A percentile compares a stretch with the other conserved stretches of the same genome.
These are phyloP conservation scores for Colletotrichum sidae DNA, from an alignment of 2,329 filamentous ascomycete genomes.

Conservation along the genomic window DNA sequence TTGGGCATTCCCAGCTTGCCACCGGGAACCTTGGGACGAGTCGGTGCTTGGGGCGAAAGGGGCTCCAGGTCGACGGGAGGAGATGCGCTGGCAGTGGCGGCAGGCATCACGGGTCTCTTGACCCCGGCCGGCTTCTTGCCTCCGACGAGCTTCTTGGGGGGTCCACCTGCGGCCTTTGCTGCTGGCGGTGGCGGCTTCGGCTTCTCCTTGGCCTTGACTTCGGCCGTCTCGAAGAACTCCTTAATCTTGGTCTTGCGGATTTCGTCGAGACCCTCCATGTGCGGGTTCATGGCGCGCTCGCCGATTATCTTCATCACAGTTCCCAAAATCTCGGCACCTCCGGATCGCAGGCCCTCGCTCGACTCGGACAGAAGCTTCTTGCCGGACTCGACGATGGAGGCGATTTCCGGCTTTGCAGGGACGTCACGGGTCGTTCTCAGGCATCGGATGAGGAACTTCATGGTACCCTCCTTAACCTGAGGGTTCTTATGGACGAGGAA, in stretches of 20 bases:
- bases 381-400: conserved; percentile 84
- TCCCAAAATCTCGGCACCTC: conserved; percentile 91
- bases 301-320: conserved; percentile 99
- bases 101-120: conserved; percentile 55
- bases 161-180: conserved; percentile 53
- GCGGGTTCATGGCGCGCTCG: conserved; percentile 92
- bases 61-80: conserved; percentile 60
- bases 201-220: conserved; percentile 69
- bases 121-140: conserved; percentile 54
- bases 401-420: conserved; percentile 85
- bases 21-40: conserved; percentile 57
- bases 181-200: conserved; percentile 82
- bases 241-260: conserved; percentile 96
- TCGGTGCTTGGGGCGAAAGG: conserved; percentile 68
- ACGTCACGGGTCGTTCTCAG: conserved; percentile 85
- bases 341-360: conserved; percentile 85
- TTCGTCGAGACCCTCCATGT: conserved; percentile 92
- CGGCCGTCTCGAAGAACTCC: conserved; percentile 80
- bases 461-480: conserved; percentile 94
- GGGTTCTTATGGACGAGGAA: conserved; percentile 95
- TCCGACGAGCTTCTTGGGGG: conserved; percentile 61
- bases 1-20: conserved; percentile 69
- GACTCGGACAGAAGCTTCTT: conserved; percentile 94
- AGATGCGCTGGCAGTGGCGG: conserved; percentile 47
- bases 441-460: conserved; percentile 92